Base-by-base conservation (phyloP, 768 basidiomycete genomes). In the Auricularia cornea region DNA sequence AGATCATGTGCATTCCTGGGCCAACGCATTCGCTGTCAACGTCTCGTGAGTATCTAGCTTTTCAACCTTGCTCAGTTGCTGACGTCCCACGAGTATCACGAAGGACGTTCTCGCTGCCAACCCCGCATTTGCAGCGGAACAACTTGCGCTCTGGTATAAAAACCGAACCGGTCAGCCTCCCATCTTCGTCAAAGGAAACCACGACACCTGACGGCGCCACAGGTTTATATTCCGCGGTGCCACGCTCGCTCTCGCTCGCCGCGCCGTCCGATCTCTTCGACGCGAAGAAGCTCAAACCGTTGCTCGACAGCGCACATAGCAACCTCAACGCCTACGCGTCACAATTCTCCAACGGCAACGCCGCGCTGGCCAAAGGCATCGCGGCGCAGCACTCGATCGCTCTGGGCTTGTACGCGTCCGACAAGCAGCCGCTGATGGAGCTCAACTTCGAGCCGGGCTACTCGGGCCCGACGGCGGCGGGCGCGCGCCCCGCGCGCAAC, bases 1-100 rank as follows among this genome's bases (percentile, higher is more conserved):
- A 65, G 64, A 65, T 62, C 64, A 65, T 63, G 62, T 63, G 18
- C 64, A 65, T 30, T 59, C 61, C 23, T 65, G 64, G 64, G 59
- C 64, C 1, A 65, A 63, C 62, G 30, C 64, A 12, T 62, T 65
- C 16, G 56, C 64, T 12, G 44, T 48, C 33, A 56, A 28, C 48
- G 35, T 65, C n/a, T 63, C 51, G 64, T 65, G n/a, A 41, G 64
- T 18, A 23, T 35, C 30, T 41, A 14, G 57, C 12, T 65, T 26
- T n/a, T 18, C 26, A 3, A 64, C 3, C 26, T 3, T 28, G 61
- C 44, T 52, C 6, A 62, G 14, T 16, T 26, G 20, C 20, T 28
- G 33, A 16, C 29, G 52, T 30, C 1, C 23, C 41, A 12, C 14
- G 23, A 62, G 61, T 14, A 38, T 61, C 28, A 61, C 64, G 26